Evolutionary conservation across 2,329 filamentous ascomycete genomes (phyloP).

Genomic region (Fragosphaeria purpurea): DNA sequence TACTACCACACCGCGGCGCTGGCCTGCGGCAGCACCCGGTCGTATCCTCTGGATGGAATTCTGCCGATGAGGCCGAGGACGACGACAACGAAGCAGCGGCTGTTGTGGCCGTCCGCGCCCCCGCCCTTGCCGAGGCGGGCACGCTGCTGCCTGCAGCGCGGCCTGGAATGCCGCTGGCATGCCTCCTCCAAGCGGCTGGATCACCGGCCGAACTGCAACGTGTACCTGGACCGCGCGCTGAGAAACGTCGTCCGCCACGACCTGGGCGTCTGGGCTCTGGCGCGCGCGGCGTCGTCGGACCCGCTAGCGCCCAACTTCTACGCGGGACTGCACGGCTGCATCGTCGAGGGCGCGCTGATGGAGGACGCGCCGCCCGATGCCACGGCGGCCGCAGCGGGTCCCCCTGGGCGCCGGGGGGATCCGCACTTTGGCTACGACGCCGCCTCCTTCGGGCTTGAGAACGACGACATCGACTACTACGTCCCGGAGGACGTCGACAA

Average conservation of each 20-base stretch:
- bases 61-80: constrained; percentile 19
- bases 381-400: no score
- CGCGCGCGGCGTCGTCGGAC: constrained; percentile 36
- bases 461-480: constrained; percentile 2
- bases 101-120: constrained; percentile 10
- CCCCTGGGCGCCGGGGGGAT: background rate
- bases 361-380: background rate
- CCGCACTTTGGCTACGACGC: constrained; percentile 9
- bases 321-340: constrained; percentile 36
- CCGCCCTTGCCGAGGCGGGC: constrained; percentile 2
- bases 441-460: background rate
- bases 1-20: constrained; percentile 40
- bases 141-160: constrained; percentile 25
- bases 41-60: constrained; percentile 13
- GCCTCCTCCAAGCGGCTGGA: constrained; percentile 29
- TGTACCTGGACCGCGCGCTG: constrained; percentile 30
- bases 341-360: constrained; percentile 32
- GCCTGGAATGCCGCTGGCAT: constrained; percentile 37
- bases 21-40: constrained; percentile 30
- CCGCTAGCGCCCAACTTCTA: constrained; percentile 35
- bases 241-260: constrained; percentile 12
- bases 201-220: constrained; percentile 39
- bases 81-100: no score
- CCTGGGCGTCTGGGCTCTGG: constrained; percentile 34
- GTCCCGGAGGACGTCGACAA: no score